phyloP scores from a whole-genome alignment of 306 rosid species.

The Mimosa bimucronata region DNA sequence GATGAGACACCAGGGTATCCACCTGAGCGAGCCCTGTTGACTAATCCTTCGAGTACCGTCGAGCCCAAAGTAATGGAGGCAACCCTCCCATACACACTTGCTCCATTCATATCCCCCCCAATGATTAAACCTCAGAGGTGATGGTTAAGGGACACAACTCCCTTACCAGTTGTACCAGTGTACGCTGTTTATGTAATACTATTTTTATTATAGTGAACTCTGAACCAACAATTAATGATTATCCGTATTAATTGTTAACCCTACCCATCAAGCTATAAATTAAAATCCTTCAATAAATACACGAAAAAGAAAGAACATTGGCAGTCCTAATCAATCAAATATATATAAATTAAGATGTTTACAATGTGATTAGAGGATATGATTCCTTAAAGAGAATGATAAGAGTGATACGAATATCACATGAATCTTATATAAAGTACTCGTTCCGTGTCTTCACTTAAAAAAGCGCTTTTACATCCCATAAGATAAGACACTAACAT shows the following conservation, averaged over 20 bases:
- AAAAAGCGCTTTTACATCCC: too few relatives aligned
- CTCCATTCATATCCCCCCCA: too few relatives aligned
- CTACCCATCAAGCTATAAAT: not conserved
- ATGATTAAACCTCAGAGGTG: too few relatives aligned
- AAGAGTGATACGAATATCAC: not conserved
- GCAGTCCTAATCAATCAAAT: not conserved
- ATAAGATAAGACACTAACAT: too few relatives aligned
- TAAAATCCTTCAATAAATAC: not conserved
- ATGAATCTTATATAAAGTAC: not conserved
- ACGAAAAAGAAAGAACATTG: not conserved
- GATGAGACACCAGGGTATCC: too few relatives aligned
- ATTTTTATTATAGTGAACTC: not conserved
- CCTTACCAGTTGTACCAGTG: too few relatives aligned
- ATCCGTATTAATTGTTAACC: not conserved
- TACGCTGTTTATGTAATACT: not conserved
- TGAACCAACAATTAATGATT: not conserved
- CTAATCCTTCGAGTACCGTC: too few relatives aligned
- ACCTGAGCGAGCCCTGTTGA: too few relatives aligned
- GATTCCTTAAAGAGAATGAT: not conserved
- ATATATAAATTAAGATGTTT: not conserved
- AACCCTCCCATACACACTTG: too few relatives aligned
- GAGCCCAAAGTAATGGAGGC: too few relatives aligned
- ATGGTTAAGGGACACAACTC: too few relatives aligned
- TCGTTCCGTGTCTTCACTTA: too few relatives aligned
- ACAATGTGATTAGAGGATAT: not conserved